Base-by-base conservation (phyloP, 2,329 filamentous ascomycete genomes). In the Penicillium sp. region DNA sequence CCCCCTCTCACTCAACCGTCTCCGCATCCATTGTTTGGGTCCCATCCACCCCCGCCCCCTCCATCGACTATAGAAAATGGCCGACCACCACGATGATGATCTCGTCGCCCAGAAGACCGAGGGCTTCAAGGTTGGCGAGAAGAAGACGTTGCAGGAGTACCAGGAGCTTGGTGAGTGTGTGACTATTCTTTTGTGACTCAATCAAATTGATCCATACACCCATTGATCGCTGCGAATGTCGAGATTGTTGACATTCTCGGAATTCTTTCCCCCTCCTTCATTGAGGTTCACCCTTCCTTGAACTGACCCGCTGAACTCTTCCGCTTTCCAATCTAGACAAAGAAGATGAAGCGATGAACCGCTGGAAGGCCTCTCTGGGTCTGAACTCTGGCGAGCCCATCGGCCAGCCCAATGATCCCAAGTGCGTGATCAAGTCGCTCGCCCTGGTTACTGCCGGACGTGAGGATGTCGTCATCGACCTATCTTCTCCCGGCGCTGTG, bases 41-140 rank as follows among this genome's bases (percentile, higher is more conserved):
- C 47, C 35, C 36, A 39, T 51, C 45, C 29, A 32, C 29, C 50
- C 51, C 55, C 57, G 45, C 52, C 42, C 40, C 29, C 13, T 46
- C 51, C 50, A 50, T 44, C 47, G 55, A 46, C 40, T 33, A 32
- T 32, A 33, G 70, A 77, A 62, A 62, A 88, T 88, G 85, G 77
- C 83, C 59, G 79, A 82, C 62, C 76, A 81, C 66, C 76, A 84
- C 57, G 80, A 88, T 9, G 89, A 95, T 53, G 91, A 97, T 65
- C 82, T 91, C 59, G 78, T 86, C 71, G 85, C 89, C 56, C 87
- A 93, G 76, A 81, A 85, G 75, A 96, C 90, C 58, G 85, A 90
- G 75, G 91, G 91, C 69, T 97, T 96, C 85, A 96, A 94, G 83
- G 86, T 96, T 67, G 90, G 89, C 60, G 89, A 96, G 82, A 96